A percentile compares a stretch with the other conserved stretches of the same genome.
Evolutionary conservation across 2,329 filamentous ascomycete species (phyloP).

Genomic region (Pestalotiopsis sp.): DNA sequence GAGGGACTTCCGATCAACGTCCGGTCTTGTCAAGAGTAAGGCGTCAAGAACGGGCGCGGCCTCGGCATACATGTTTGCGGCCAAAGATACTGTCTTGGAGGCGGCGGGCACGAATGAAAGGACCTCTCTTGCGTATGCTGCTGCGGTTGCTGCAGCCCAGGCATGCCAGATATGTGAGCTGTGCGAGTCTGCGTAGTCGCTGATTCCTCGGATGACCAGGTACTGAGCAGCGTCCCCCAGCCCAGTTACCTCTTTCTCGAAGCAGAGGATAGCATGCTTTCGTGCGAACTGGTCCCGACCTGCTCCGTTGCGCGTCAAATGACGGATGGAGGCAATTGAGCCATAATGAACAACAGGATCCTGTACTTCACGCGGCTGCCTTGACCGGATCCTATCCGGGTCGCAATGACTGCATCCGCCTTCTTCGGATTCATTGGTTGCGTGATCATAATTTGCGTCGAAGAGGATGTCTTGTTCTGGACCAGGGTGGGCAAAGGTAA

Average conservation of each 20-base stretch:
- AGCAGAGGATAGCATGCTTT: background rate
- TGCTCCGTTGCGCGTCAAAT: background rate
- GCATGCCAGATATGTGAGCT: conserved; percentile 28
- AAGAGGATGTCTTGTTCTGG: conserved; percentile 26
- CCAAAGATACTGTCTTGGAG: conserved; percentile 16
- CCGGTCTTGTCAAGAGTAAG: conserved; percentile 24
- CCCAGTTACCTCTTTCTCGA: background rate
- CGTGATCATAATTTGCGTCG: conserved; percentile 25
- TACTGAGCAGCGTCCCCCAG: background rate
- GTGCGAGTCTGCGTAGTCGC: conserved; percentile 33
- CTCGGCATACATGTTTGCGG: conserved; percentile 18
- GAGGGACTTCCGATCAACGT: conserved; percentile 26
- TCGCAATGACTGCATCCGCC: background rate
- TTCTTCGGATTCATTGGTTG: conserved; percentile 12
- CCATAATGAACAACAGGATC: conserved; percentile 15
- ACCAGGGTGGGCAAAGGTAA: conserved; percentile 21
- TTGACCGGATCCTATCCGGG: background rate
- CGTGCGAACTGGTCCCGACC: background rate
- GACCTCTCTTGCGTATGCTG: conserved; percentile 26
- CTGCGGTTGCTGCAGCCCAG: conserved; percentile 27
- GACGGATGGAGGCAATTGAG: background rate
- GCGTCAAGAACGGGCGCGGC: conserved; percentile 23
- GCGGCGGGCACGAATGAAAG: conserved; percentile 2
- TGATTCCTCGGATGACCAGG: conserved; percentile 24
- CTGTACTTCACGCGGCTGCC: conserved; percentile 1